Evolutionary conservation across 2,329 filamentous ascomycete species (phyloP).

Genomic region (Pezizomycotina sp.): DNA sequence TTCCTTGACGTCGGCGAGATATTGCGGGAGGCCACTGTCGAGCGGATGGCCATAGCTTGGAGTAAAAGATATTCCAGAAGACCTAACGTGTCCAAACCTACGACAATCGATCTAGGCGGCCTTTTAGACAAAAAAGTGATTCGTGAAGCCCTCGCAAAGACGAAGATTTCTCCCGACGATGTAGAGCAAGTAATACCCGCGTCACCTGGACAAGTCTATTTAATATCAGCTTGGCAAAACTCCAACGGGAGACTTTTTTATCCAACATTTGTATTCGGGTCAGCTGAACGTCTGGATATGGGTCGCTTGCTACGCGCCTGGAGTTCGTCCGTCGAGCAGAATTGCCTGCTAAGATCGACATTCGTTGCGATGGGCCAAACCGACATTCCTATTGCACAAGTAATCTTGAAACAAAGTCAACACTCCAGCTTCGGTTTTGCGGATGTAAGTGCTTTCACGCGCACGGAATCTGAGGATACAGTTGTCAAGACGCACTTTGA

Average conservation of each 20-base stretch:
- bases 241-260: slow-evolving; percentile 53
- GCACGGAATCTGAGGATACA: background rate
- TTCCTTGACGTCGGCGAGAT: slow-evolving; percentile 53
- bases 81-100: background rate
- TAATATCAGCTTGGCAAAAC: slow-evolving; percentile 61
- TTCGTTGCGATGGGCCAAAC: slow-evolving; percentile 40
- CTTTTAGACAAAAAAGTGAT: slow-evolving; percentile 19
- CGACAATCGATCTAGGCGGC: slow-evolving; percentile 2
- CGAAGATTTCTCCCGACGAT: slow-evolving; percentile 30
- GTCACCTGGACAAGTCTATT: slow-evolving; percentile 62
- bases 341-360: slow-evolving; percentile 51
- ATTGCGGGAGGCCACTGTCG: slow-evolving; percentile 47
- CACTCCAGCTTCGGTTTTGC: slow-evolving; percentile 12
- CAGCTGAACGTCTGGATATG: slow-evolving; percentile 31
- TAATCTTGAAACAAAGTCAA: slow-evolving; percentile 35
- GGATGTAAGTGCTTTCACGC: too few relatives aligned
- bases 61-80: too few relatives aligned
- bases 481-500: slow-evolving; percentile 10
- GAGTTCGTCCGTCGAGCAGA: slow-evolving; percentile 38
- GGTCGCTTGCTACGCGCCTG: slow-evolving; percentile 43
- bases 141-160: slow-evolving; percentile 16
- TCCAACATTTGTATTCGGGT: slow-evolving; percentile 48
- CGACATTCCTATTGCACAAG: slow-evolving; percentile 45
- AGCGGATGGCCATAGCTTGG: slow-evolving; percentile 41
- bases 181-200: slow-evolving; percentile 49